Conservation (phyloP, 1,284 basidiomycete genomes). For the Termitomyces sp. region DNA sequence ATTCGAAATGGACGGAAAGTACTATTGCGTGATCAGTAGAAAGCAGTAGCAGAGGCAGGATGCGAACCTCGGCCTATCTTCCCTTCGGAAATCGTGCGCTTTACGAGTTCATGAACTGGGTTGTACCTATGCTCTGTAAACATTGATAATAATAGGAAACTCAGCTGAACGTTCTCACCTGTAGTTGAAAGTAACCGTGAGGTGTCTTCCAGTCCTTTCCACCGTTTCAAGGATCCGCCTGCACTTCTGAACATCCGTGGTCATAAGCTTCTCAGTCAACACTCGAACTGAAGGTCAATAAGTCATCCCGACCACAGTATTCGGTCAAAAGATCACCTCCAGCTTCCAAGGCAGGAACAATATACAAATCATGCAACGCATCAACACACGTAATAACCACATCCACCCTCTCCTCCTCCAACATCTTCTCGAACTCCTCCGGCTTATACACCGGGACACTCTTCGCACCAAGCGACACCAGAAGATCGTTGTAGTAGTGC, state of each 20-base stretch:
- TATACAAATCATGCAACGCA: slow-evolving; percentile 46
- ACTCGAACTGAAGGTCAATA: slow-evolving; percentile 31
- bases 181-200: slow-evolving; percentile 44
- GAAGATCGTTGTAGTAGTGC: slow-evolving; percentile 41
- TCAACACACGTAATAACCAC: slow-evolving; percentile 50
- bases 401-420: slow-evolving; percentile 43
- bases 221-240: slow-evolving; percentile 43
- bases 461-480: slow-evolving; percentile 34
- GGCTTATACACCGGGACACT: slow-evolving; percentile 38
- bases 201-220: slow-evolving; percentile 35
- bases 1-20: slow-evolving; percentile 53
- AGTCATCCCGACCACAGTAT: neutral
- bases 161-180: slow-evolving; percentile 23
- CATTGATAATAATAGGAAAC: neutral
- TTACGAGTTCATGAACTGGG: slow-evolving; percentile 51
- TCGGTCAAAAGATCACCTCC: slow-evolving; percentile 27
- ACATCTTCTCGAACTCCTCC: slow-evolving; percentile 44
- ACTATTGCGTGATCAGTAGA: slow-evolving; percentile 24
- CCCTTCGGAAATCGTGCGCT: slow-evolving; percentile 44
- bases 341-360: slow-evolving; percentile 38
- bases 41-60: neutral
- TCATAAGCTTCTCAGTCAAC: slow-evolving; percentile 54
- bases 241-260: slow-evolving; percentile 47
- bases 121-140: slow-evolving; percentile 36
- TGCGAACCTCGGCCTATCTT: slow-evolving; percentile 40